Evolutionary conservation across 257 asterid species (phyloP), one percentile per base, ranked within the genome.

Genomic region (Phtheirospermum japonicum): DNA sequence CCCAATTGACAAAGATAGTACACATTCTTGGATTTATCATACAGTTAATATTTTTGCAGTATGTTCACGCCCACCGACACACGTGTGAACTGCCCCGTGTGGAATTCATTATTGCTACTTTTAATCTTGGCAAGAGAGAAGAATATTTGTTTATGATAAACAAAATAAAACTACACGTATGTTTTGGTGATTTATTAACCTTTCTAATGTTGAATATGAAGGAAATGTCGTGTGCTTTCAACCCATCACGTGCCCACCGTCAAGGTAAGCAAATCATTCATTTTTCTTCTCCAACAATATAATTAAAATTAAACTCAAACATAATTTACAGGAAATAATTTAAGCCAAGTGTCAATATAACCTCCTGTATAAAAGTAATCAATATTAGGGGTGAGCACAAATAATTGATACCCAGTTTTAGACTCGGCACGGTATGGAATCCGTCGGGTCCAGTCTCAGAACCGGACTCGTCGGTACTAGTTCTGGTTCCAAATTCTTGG

Each of bases 51-150:
- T 64, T 42, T 43, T 62, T 61, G 37, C 30, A 53, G 53, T 31
- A 26, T 64, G 55, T 53, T 51, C 68, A 20, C 32, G 8, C n/a
- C 0, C 66, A 64, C 57, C 17, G 34, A 12, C 76, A 49, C 76
- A 72, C 76, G 77, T 73, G 77, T 51, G 59, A 57, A 50, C 51
- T 16, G 59, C 16, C 7, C 0, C 70, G 13, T 62, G 67, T 49
- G 62, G 26, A 49, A 20, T 46, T 67, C 32, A 67, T 67, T 48
- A 14, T 19, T 36, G 30, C 31, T 19, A 50, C 34, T 23, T 49
- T 49, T 51, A 32, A 59, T 17, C 49, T 58, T 46, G 19, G 33
- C 16, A 42, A 42, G 10, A 39, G 13, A 39, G 13, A 39, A 39
- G 34, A 59, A 32, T 26, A 66, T 51, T 57, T 53, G 50, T 20